These are phyloP conservation scores for Ogataea philodendri DNA, from an alignment of 805 yeast species.

Conservation along the genomic window DNA sequence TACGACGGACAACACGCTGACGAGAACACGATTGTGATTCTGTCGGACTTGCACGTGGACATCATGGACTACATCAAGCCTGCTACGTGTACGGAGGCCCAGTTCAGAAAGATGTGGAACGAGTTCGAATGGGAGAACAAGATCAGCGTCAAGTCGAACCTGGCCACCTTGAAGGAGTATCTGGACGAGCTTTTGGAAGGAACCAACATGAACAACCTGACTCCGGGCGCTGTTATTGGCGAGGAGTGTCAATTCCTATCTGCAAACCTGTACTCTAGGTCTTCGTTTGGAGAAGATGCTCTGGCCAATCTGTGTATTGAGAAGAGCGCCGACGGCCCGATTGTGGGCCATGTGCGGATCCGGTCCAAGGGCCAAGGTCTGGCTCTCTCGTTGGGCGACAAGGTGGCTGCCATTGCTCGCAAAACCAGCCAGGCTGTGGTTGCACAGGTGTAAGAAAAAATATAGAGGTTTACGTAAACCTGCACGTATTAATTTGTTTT, in stretches of 20 bases:
- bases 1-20: slow-evolving; percentile 95
- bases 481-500: background rate
- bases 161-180: slow-evolving; percentile 69
- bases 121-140: slow-evolving; percentile 99
- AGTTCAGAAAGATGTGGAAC: slow-evolving; percentile 97
- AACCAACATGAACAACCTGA: slow-evolving; percentile 91
- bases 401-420: slow-evolving; percentile 81
- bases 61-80: slow-evolving; percentile 97
- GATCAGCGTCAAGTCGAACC: slow-evolving; percentile 76
- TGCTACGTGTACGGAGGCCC: slow-evolving; percentile 82
- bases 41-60: slow-evolving; percentile 93
- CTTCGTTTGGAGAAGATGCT: slow-evolving; percentile 97
- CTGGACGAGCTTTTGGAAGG: slow-evolving; percentile 71
- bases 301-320: slow-evolving; percentile 94
- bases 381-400: slow-evolving; percentile 91
- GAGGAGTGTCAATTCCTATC: slow-evolving; percentile 89
- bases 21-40: slow-evolving; percentile 83
- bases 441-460: slow-evolving; percentile 22
- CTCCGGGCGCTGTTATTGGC: slow-evolving; percentile 88
- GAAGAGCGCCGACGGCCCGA: slow-evolving; percentile 66
- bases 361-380: slow-evolving; percentile 97
- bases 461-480: background rate
- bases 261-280: slow-evolving; percentile 88
- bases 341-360: slow-evolving; percentile 92
- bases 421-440: slow-evolving; percentile 41